Base-by-base conservation (phyloP, 129 eudicot species). In the Calendula officinalis region DNA sequence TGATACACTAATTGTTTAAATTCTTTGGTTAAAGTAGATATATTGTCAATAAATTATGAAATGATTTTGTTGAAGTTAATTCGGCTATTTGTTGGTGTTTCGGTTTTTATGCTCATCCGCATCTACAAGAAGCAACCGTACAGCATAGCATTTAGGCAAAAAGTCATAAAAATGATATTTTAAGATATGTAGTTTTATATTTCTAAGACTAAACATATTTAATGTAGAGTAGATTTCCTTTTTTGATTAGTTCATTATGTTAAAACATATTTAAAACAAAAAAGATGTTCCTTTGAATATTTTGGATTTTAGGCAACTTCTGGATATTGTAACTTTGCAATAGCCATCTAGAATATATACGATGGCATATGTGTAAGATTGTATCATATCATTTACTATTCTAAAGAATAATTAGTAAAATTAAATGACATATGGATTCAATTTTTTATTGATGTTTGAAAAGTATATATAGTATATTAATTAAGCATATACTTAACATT, bases 321-420 rank as follows among this genome's bases (percentile, higher is more conserved):
- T 45, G 38, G 57, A 15, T 13, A 58, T 35, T 56, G 43, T 1
- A 34, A 56, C 30, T 22, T 44, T 50, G 49, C 51, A 66, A 51
- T 66, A 52, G 57, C 66, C 74, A 69, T 69, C 74, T 56, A 69
- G 56, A 48, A 56, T 37, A 35, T 3, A 16, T 47, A 12, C 7
- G 42, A 36, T 49, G 17, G 14, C 38, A 55, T 10, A 10, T 55
- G 48, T 49, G 4, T n/a, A 48, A 12, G 17, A n/a, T 47, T 47
- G 22, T 15, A 48, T 5, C 5, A 1, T 16, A 5, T 49, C 30
- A 49, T 49, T 32, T 14, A 14, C 14, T 4, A 5, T 16, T 16
- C 9, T 49, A 15, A 49, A 16, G 8, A 16, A 49, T 15, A 48
- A 10, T 47, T 4, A 13, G 45, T 2, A 41, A 41, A 41, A 6